Percentiles rank a stretch among this genome's conserved stretches.
phyloP scores from a whole-genome alignment of 2,329 filamentous ascomycete genomes.

The Talaromyces atroroseus region DNA sequence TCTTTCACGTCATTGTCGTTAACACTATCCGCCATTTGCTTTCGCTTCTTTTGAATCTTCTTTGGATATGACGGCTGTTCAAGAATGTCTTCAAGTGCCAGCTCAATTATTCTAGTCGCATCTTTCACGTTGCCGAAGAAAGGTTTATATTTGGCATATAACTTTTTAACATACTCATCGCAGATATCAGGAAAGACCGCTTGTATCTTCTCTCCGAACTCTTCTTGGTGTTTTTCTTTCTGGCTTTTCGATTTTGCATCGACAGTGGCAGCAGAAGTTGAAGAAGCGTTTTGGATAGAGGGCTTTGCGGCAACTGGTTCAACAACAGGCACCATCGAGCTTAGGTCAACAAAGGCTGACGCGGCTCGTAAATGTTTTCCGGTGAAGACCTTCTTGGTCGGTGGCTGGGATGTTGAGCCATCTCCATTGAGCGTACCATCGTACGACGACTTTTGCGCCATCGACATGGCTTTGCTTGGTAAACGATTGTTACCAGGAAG shows the following conservation, averaged over 20 bases:
- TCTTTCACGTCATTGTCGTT: background rate
- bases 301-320: background rate
- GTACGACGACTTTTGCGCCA: background rate
- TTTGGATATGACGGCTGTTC: constrained; percentile 41
- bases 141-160: constrained; percentile 26
- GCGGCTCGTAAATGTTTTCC: background rate
- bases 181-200: constrained; percentile 46
- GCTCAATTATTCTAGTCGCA: constrained; percentile 10
- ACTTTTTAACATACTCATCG: constrained; percentile 33
- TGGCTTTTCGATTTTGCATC: background rate
- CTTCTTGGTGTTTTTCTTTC: background rate
- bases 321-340: background rate
- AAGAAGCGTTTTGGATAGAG: background rate
- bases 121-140: background rate
- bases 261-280: background rate
- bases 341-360: background rate
- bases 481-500: background rate
- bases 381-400: background rate
- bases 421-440: background rate
- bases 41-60: constrained; percentile 34
- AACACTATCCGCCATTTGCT: constrained; percentile 7
- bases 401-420: background rate
- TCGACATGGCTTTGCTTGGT: background rate
- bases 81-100: constrained; percentile 40
- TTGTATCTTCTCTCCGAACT: constrained; percentile 25